These are phyloP conservation scores for Thermochaetoides thermophila DNA, from an alignment of 495 filamentous ascomycete species.

Conservation along the genomic window DNA sequence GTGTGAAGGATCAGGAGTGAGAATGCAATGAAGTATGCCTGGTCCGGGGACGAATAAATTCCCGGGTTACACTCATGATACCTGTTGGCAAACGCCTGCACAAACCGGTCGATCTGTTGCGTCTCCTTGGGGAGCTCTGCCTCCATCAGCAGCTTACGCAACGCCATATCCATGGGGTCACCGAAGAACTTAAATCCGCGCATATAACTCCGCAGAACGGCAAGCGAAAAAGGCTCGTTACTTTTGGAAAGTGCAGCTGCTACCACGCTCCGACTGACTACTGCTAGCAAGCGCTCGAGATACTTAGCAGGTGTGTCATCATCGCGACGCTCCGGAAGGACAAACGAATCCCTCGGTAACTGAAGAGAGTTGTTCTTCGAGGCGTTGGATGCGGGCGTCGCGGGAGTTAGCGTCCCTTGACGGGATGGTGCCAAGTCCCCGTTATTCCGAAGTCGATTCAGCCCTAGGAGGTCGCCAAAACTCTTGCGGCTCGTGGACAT, in stretches of 20 bases:
- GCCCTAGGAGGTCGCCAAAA: constrained; percentile 71
- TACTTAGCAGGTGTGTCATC: constrained; percentile 85
- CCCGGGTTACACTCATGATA: constrained; percentile 98
- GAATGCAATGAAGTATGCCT: constrained; percentile 95
- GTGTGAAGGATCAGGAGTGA: constrained; percentile 93
- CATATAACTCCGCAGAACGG: constrained; percentile 86
- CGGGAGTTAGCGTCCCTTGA: constrained; percentile 46
- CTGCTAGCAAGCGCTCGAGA: constrained; percentile 64
- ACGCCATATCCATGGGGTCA: constrained; percentile 94
- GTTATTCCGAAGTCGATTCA: constrained; percentile 62
- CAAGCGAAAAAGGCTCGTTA: constrained; percentile 65
- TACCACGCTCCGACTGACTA: constrained; percentile 61
- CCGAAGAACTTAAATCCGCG: constrained; percentile 84
- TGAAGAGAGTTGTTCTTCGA: constrained; percentile 63
- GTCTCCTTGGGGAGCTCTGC: constrained; percentile 93
- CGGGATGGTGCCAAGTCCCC: constrained; percentile 42
- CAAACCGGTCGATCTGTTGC: constrained; percentile 89
- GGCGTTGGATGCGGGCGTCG: constrained; percentile 46
- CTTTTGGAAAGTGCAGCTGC: constrained; percentile 71
- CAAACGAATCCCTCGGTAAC: constrained; percentile 42
- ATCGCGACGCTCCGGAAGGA: constrained; percentile 67
- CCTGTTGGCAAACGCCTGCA: constrained; percentile 88
- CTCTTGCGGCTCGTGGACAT: constrained; percentile 79
- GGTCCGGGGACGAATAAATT: constrained; percentile 81
- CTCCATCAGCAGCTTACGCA: constrained; percentile 89